phyloP scores from a whole-genome alignment of 1,139 yeast genomes.

The Kodamaea plutei region DNA sequence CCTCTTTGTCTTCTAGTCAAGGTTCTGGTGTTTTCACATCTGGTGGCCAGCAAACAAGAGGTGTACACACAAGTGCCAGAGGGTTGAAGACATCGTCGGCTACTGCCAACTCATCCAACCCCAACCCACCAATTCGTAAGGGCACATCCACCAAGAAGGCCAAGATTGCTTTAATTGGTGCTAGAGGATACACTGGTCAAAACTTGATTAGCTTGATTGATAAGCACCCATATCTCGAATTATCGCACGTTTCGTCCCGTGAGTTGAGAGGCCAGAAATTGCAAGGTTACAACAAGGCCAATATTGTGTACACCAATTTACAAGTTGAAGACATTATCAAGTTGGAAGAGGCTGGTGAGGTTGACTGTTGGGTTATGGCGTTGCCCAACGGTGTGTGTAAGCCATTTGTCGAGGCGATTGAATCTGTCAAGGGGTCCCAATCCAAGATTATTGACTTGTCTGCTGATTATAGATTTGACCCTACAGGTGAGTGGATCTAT shows the following conservation, averaged over 20 bases:
- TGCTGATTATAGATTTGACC: constrained; percentile 94
- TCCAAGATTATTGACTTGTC: constrained; percentile 88
- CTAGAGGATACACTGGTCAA: constrained; percentile 97
- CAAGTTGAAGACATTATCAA: constrained; percentile 80
- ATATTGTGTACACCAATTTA: constrained; percentile 77
- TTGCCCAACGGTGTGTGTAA: constrained; percentile 96
- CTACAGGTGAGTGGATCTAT: constrained; percentile 82
- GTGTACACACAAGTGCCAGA: constrained; percentile 34
- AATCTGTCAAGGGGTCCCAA: constrained; percentile 50
- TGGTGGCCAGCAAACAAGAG: constrained; percentile 38
- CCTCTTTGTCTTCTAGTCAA: constrained; percentile 35
- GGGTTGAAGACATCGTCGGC: constrained; percentile 29
- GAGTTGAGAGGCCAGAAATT: constrained; percentile 86
- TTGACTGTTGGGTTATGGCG: constrained; percentile 99
- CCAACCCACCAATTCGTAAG: constrained; percentile 66
- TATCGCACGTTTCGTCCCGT: constrained; percentile 92
- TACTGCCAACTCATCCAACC: constrained; percentile 42
- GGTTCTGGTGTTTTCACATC: constrained; percentile 39
- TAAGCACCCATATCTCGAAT: constrained; percentile 79
- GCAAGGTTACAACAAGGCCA: constrained; percentile 78
- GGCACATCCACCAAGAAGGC: constrained; percentile 61
- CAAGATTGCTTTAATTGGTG: constrained; percentile 91
- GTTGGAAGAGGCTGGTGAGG: constrained; percentile 70
- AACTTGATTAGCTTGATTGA: constrained; percentile 84
- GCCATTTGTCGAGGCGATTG: constrained; percentile 94